Evolutionary conservation across 305 asterid genomes (phyloP).

Genomic region (Solanum hybrid): DNA sequence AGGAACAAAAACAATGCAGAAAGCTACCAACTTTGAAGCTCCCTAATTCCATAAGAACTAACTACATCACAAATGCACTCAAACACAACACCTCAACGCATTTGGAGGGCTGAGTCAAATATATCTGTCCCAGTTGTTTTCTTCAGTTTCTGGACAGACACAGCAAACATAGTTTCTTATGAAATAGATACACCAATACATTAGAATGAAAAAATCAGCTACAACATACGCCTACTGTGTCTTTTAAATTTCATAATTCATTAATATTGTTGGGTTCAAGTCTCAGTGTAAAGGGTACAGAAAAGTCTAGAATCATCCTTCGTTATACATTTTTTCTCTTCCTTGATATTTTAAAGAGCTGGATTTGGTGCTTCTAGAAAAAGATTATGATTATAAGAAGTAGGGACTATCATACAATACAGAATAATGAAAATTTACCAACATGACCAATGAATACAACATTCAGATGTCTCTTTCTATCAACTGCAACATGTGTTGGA

Average conservation of each 20-base stretch:
- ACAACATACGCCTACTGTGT: background rate
- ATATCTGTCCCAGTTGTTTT: background rate
- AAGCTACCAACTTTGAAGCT: background rate
- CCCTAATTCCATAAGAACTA: background rate
- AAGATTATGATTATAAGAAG: background rate
- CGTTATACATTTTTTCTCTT: background rate
- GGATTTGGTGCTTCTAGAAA: background rate
- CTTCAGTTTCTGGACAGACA: background rate
- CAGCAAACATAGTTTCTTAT: background rate
- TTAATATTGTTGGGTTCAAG: background rate
- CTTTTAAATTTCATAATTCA: background rate
- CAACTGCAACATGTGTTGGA: conserved; percentile 31
- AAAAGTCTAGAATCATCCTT: background rate
- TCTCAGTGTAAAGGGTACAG: background rate
- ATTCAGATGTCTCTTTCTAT: conserved; percentile 66
- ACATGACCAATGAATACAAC: conserved; percentile 92
- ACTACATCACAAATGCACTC: background rate
- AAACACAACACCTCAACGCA: background rate
- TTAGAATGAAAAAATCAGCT: background rate
- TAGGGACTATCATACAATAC: background rate
- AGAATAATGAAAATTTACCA: conserved; percentile 37
- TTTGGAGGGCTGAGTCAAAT: background rate
- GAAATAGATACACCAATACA: background rate
- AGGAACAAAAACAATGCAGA: background rate
- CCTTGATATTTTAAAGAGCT: background rate